Evolutionary conservation across 345 rosid species (phyloP), one percentile per base, ranked within the genome.

Genomic region (Sapria himalayana): DNA sequence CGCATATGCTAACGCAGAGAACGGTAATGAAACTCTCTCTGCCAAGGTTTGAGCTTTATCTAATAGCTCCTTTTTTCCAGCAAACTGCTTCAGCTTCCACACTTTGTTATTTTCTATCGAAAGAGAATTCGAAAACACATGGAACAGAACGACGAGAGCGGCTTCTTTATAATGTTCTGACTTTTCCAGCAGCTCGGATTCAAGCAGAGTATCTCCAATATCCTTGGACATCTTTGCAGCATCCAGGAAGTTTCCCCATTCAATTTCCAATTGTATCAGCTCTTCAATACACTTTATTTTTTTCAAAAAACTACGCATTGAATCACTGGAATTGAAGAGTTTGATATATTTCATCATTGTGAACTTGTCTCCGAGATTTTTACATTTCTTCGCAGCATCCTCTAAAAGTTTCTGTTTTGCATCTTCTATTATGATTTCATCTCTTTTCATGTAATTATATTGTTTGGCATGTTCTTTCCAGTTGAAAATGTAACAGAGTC

Each of bases 301-400:
- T 34, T 1, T 22, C 8, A 60, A 29, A 33, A 54, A 49, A 14
- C 40, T 38, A 10, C 55, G 31, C 15, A 25, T 22, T 17, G 56
- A 38, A 14, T 21, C 46, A 2, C 43, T 18, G 27, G 29, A 33
- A 14, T 27, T 11, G 22, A 59, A 59, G 7, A 36, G 37, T 33
- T 45, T 48, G 19, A 53, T 59, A 38, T 23, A 59, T 33, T 9
- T 53, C 64, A 59, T 48, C 64, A 59, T 59, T 19, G 46, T 6
- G n/a, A n/a, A n/a, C n/a, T n/a, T n/a, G n/a, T n/a, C n/a, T n/a
- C n/a, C n/a, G n/a, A n/a, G n/a, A n/a, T n/a, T n/a, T n/a, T n/a
- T n/a, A n/a, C n/a, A n/a, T n/a, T n/a, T n/a, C n/a, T n/a, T n/a
- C n/a, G n/a, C n/a, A n/a, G n/a, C n/a, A n/a, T n/a, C n/a, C n/a